Percentiles rank a stretch among this genome's conserved stretches.
Conservation (phyloP, 1,284 basidiomycete genomes). For the Microbotryum lychnidis-dioicae region DNA sequence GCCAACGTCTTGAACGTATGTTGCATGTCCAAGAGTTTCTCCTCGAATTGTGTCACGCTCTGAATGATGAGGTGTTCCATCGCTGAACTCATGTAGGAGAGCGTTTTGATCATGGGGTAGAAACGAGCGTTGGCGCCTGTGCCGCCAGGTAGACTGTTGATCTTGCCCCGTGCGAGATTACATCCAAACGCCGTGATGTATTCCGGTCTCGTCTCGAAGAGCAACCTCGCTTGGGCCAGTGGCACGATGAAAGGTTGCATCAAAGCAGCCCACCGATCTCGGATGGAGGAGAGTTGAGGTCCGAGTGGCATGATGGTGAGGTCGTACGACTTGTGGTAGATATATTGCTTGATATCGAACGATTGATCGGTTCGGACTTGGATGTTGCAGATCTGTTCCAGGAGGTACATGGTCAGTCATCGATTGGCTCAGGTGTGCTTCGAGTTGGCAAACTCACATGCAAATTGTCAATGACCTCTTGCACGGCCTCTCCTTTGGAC, state of each 20-base stretch:
- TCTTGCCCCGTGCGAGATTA: conserved; percentile 52
- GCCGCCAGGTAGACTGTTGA: conserved; percentile 21
- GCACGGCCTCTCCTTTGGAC: conserved; percentile 72
- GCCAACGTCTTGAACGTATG: conserved; percentile 33
- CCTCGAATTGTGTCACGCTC: conserved; percentile 68
- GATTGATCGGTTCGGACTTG: conserved; percentile 91
- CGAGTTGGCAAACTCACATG: conserved; percentile 47
- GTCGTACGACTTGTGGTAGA: conserved; percentile 63
- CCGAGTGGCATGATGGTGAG: conserved; percentile 32
- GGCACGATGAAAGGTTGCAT: conserved; percentile 34
- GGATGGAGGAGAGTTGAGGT: conserved; percentile 32
- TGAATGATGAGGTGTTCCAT: conserved; percentile 81
- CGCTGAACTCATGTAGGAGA: conserved; percentile 57
- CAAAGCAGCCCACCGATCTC: conserved; percentile 38
- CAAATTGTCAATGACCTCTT: conserved; percentile 84
- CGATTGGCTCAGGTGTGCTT: background rate
- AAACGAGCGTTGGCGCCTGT: conserved; percentile 22
- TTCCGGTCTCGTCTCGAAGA: conserved; percentile 37
- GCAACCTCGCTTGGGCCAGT: conserved; percentile 30
- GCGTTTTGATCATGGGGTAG: conserved; percentile 42
- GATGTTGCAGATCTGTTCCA: conserved; percentile 67
- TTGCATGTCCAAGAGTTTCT: conserved; percentile 46
- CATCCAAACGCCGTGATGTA: conserved; percentile 46
- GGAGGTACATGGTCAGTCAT: too few species aligned
- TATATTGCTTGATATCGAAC: conserved; percentile 75